Evolutionary conservation across 805 yeast genomes (phyloP).

Genomic region (Vanderwaltozyma tropicalis): DNA sequence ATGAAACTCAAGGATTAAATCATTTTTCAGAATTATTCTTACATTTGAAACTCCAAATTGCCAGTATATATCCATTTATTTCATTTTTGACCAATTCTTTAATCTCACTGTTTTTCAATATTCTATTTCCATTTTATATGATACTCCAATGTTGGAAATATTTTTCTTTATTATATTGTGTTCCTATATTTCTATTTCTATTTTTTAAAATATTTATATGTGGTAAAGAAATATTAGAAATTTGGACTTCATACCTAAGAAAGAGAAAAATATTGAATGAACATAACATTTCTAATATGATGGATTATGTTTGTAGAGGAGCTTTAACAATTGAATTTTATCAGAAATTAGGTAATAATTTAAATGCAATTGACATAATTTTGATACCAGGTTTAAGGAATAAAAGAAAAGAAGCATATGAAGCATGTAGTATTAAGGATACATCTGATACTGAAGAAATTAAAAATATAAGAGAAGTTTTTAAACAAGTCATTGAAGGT

Average conservation of each 20-base stretch:
- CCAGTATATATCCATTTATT: conserved; percentile 7
- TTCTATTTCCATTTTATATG: conserved; percentile 15
- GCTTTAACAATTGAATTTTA: conserved; percentile 2
- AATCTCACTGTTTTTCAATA: conserved; percentile 14
- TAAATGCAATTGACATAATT: conserved; percentile 1
- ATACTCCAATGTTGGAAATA: conserved; percentile 11
- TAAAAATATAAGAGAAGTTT: not conserved
- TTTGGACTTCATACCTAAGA: conserved; percentile 13
- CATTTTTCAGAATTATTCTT: not conserved
- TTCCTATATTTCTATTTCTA: conserved; percentile 8
- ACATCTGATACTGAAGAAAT: not conserved
- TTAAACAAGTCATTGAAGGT: not conserved
- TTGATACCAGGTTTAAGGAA: conserved; percentile 1
- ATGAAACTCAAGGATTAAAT: too few relatives aligned
- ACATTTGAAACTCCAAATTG: not conserved
- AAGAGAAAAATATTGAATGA: conserved; percentile 7
- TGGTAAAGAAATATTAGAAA: conserved; percentile 14
- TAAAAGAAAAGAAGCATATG: not conserved
- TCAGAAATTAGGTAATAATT: conserved; percentile 1
- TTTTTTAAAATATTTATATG: conserved; percentile 8
- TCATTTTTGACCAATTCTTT: conserved; percentile 9
- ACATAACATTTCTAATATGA: conserved; percentile 3
- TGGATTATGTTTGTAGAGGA: not conserved
- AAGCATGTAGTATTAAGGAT: not conserved
- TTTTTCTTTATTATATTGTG: conserved; percentile 10